Conservation (phyloP, 495 filamentous ascomycete species). For the Podospora pseudocomata region DNA sequence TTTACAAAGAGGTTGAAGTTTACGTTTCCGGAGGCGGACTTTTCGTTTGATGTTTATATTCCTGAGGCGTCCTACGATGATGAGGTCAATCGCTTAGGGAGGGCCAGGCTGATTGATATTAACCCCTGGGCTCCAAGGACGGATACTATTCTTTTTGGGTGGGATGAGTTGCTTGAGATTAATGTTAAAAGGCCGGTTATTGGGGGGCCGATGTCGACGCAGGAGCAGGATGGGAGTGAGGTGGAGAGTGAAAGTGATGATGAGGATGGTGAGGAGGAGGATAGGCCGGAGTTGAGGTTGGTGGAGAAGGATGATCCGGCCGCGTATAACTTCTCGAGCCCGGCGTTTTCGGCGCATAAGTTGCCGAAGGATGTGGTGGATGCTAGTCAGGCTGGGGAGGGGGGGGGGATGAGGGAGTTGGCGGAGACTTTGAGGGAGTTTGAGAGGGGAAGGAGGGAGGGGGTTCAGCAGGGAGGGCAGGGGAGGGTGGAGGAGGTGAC, state of each 20-base stretch:
- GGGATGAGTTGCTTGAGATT: slow-evolving; percentile 78
- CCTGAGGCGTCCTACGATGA: slow-evolving; percentile 63
- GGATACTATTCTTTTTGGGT: slow-evolving; percentile 84
- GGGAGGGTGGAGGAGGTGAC: background rate
- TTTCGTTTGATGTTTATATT: slow-evolving; percentile 88
- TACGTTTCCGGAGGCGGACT: slow-evolving; percentile 78
- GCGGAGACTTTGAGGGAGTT: slow-evolving; percentile 80
- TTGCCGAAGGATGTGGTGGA: slow-evolving; percentile 92
- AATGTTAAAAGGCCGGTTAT: slow-evolving; percentile 52
- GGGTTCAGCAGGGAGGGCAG: background rate
- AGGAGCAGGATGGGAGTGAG: slow-evolving; percentile 31
- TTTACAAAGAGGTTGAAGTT: slow-evolving; percentile 64
- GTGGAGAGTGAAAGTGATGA: slow-evolving; percentile 38
- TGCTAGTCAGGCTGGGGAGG: slow-evolving; percentile 70
- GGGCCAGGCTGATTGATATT: slow-evolving; percentile 85
- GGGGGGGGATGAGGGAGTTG: slow-evolving; percentile 76
- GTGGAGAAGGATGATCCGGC: slow-evolving; percentile 80
- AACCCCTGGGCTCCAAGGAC: slow-evolving; percentile 93
- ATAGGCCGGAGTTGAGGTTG: slow-evolving; percentile 73
- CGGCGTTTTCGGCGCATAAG: slow-evolving; percentile 94
- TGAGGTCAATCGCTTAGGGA: slow-evolving; percentile 47
- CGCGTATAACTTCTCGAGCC: slow-evolving; percentile 76
- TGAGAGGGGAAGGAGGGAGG: slow-evolving; percentile 35
- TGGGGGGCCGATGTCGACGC: slow-evolving; percentile 37
- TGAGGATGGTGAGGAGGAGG: slow-evolving; percentile 52